Conservation (phyloP, 2,329 filamentous ascomycete genomes). For the Gyromitra esculenta region DNA sequence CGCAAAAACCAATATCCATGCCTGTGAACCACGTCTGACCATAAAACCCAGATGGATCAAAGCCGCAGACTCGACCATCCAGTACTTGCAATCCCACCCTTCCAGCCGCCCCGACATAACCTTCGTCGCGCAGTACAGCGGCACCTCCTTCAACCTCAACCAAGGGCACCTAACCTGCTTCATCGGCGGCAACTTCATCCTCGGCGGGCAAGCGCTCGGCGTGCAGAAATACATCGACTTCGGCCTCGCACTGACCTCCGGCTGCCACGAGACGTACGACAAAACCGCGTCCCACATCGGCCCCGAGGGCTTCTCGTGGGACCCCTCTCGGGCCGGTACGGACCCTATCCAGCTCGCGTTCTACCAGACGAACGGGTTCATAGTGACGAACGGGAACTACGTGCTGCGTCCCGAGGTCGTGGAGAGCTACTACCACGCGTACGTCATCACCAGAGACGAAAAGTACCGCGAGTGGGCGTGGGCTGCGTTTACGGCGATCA, state of each 20-base stretch:
- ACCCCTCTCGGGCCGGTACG: constrained; percentile 62
- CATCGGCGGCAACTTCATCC: constrained; percentile 83
- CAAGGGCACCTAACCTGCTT: constrained; percentile 78
- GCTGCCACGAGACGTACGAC: constrained; percentile 77
- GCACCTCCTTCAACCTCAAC: constrained; percentile 62
- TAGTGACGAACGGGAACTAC: constrained; percentile 71
- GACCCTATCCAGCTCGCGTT: constrained; percentile 65
- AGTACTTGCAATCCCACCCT: constrained; percentile 75
- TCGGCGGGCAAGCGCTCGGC: constrained; percentile 76
- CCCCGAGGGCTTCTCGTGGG: constrained; percentile 76
- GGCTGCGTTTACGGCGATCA: constrained; percentile 79
- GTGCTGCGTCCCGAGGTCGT: constrained; percentile 81
- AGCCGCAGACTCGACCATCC: constrained; percentile 79
- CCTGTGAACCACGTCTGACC: background rate
- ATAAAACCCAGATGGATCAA: constrained; percentile 68
- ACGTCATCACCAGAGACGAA: constrained; percentile 75
- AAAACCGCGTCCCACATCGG: constrained; percentile 76
- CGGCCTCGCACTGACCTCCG: constrained; percentile 75
- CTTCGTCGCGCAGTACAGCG: constrained; percentile 70
- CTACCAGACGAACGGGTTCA: constrained; percentile 76
- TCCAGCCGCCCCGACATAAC: constrained; percentile 74
- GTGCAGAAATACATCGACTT: constrained; percentile 75
- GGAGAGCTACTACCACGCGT: constrained; percentile 87
- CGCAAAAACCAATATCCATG: background rate
- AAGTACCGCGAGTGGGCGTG: constrained; percentile 87